Evolutionary conservation across 352 stramenopile species (phyloP).

Genomic region (Phytophthora fragariaefolia): DNA sequence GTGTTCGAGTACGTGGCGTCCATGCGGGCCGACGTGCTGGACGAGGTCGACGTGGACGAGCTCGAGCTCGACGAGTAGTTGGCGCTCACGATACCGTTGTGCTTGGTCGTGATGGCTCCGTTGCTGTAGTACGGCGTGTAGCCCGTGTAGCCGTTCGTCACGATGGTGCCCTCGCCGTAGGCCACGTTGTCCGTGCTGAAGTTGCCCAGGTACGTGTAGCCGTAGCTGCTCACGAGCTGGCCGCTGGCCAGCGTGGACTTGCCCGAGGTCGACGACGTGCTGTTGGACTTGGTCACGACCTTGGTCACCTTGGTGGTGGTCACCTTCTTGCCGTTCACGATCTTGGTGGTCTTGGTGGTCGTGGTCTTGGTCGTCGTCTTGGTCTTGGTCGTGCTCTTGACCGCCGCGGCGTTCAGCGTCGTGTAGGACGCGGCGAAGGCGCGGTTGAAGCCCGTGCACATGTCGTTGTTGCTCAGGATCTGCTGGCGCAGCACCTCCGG

Average conservation of each 20-base stretch:
- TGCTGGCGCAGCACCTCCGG: slow-evolving; percentile 64
- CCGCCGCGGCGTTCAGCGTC: slow-evolving; percentile 41
- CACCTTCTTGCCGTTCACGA: slow-evolving; percentile 61
- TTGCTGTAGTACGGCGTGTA: slow-evolving; percentile 52
- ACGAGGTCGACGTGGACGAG: slow-evolving; percentile 34
- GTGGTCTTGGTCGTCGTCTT: slow-evolving; percentile 55
- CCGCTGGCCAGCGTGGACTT: slow-evolving; percentile 37
- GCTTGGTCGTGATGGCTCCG: slow-evolving; percentile 57
- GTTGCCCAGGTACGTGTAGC: slow-evolving; percentile 59
- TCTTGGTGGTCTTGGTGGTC: slow-evolving; percentile 50
- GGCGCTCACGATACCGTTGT: slow-evolving; percentile 54
- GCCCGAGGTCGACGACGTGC: slow-evolving; percentile 35
- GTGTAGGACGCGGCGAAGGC: slow-evolving; percentile 52
- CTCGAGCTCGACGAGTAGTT: slow-evolving; percentile 46
- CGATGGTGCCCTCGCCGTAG: slow-evolving; percentile 42
- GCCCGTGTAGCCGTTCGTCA: slow-evolving; percentile 59
- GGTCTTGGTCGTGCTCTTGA: slow-evolving; percentile 50
- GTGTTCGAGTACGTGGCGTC: slow-evolving; percentile 47
- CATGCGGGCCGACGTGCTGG: slow-evolving; percentile 23
- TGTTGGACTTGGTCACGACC: slow-evolving; percentile 42
- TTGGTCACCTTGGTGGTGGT: slow-evolving; percentile 62
- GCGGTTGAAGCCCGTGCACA: slow-evolving; percentile 64
- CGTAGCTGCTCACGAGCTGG: slow-evolving; percentile 45
- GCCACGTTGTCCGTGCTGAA: slow-evolving; percentile 41
- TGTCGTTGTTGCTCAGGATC: slow-evolving; percentile 68